phyloP scores from a whole-genome alignment of 2,329 filamentous ascomycete species.

The Amesomyces nigricolor region DNA sequence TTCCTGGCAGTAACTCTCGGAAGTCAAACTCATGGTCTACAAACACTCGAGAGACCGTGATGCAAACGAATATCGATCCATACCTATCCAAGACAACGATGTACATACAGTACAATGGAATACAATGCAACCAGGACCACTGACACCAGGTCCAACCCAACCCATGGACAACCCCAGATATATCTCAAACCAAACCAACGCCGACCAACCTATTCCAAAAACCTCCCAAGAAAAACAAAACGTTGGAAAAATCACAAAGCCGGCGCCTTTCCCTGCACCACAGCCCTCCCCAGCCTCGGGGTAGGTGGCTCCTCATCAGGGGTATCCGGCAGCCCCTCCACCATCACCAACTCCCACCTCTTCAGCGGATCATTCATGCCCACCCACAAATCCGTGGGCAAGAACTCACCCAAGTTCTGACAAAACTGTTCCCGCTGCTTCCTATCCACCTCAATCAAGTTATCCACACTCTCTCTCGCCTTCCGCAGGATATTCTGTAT shows the following conservation, averaged over 20 bases:
- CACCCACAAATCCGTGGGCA: constrained; percentile 85
- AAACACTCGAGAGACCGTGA: too few species aligned
- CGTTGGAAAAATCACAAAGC: background rate
- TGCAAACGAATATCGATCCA: too few species aligned
- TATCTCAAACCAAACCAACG: background rate
- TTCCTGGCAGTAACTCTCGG: too few species aligned
- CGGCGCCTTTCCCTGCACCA: background rate
- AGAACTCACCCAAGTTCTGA: constrained; percentile 74
- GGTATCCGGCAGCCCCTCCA: constrained; percentile 22
- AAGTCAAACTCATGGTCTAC: too few species aligned
- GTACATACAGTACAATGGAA: too few species aligned
- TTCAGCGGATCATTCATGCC: constrained; percentile 59
- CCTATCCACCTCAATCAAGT: constrained; percentile 67
- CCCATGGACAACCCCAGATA: too few species aligned
- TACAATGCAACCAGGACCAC: too few species aligned
- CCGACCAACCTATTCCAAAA: background rate
- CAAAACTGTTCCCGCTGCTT: constrained; percentile 72
- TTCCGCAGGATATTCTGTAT: constrained; percentile 71
- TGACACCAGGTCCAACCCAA: too few species aligned
- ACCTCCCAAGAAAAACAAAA: background rate
- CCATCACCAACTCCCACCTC: constrained; percentile 44
- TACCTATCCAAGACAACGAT: too few species aligned
- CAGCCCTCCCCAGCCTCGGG: constrained; percentile 12
- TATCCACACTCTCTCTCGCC: constrained; percentile 69
- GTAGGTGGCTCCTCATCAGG: constrained; percentile 14